Percentiles rank a stretch among this genome's conserved stretches.
Conservation (phyloP, 306 rosid species). For the Oxytropis ochrocephala region DNA sequence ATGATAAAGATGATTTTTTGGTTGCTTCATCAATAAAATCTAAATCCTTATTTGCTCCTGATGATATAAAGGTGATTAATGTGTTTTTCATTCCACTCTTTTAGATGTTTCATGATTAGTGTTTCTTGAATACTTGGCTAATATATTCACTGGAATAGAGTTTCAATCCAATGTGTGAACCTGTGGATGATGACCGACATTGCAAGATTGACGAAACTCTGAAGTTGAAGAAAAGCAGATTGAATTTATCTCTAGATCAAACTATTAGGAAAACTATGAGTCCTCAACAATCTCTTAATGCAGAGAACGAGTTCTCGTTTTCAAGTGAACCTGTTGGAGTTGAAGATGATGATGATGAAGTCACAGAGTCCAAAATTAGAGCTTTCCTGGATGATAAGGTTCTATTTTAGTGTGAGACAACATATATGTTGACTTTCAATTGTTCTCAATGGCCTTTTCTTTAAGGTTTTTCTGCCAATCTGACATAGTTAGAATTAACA, state of each 20-base stretch:
- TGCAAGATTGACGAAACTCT: constrained; percentile 49
- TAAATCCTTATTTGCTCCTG: constrained; percentile 34
- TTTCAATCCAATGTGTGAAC: constrained; percentile 77
- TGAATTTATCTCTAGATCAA: constrained; percentile 35
- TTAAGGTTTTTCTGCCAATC: background rate
- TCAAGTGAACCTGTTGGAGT: constrained; percentile 48
- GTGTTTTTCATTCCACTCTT: background rate
- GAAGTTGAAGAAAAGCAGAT: constrained; percentile 39
- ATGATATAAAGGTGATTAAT: constrained; percentile 53
- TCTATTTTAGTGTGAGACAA: constrained; percentile 9
- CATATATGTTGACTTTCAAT: constrained; percentile 9
- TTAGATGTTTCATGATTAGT: constrained; percentile 22
- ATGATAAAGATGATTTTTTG: constrained; percentile 54
- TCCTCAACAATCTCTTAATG: constrained; percentile 30
- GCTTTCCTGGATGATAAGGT: constrained; percentile 88
- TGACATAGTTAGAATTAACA: constrained; percentile 1
- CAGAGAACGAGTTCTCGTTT: constrained; percentile 42
- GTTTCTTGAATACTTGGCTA: constrained; percentile 6
- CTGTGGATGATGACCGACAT: constrained; percentile 67
- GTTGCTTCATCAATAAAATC: constrained; percentile 47
- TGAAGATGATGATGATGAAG: constrained; percentile 90
- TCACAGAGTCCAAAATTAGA: constrained; percentile 79
- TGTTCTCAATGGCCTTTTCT: background rate
- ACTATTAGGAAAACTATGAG: constrained; percentile 30
- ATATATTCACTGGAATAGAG: constrained; percentile 47